Percentiles rank a stretch among this genome's conserved stretches.
phyloP scores from a whole-genome alignment of 495 filamentous ascomycete genomes.

The Aspergillus egyptiacus region DNA sequence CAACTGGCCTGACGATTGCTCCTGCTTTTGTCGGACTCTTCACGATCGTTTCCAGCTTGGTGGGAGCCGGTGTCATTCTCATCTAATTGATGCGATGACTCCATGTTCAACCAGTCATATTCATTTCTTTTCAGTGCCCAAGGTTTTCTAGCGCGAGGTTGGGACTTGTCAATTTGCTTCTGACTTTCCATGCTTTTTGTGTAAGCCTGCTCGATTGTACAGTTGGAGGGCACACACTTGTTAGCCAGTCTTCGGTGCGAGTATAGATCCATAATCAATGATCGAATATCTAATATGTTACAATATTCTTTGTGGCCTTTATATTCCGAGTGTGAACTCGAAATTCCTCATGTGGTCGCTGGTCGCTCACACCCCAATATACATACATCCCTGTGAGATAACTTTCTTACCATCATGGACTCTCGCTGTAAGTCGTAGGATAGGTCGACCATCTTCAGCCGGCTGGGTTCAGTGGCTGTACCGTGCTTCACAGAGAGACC shows the following conservation, averaged over 20 bases:
- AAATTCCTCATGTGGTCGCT: no score
- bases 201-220: constrained; percentile 14
- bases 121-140: constrained; percentile 22
- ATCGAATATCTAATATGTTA: neutral
- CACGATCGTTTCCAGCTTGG: constrained; percentile 53
- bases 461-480: no score
- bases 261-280: constrained; percentile 16
- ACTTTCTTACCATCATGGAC: no score
- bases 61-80: constrained; percentile 54
- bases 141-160: constrained; percentile 11
- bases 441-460: no score
- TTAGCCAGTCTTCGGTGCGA: constrained; percentile 6
- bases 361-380: no score
- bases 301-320: no score
- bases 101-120: constrained; percentile 10
- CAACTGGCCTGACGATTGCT: constrained; percentile 46
- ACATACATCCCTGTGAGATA: no score
- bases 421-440: no score
- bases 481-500: no score
- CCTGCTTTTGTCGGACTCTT: constrained; percentile 50
- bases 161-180: neutral
- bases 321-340: no score
- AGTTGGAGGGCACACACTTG: constrained; percentile 12
- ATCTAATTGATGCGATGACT: constrained; percentile 27
- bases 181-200: neutral